Base-by-base conservation (phyloP, 2,329 filamentous ascomycete genomes). In the Diaporthe longicolla region DNA sequence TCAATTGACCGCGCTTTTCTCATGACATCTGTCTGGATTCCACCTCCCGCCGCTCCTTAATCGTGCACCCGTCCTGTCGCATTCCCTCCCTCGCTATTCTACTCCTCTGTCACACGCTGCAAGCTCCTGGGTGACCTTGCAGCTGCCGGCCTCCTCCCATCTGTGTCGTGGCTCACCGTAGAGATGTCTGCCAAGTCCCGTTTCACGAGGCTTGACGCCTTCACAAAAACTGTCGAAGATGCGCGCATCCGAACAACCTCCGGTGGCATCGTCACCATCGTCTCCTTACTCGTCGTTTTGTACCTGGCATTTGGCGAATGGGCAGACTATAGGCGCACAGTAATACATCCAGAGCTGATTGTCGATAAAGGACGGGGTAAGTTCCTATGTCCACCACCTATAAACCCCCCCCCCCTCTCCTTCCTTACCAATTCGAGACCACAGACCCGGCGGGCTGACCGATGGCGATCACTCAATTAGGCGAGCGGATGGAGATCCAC, bases 201-300 rank as follows among this genome's bases (percentile, higher is more conserved):
- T 84, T 98, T 99, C 83, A 98, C 94, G 75, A 93, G 93, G 90
- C 94, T 99, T 77, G 97, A 99, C 85, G 97, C 97, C 89, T 99
- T 99, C 83, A 98, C 96, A 69, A 99, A 99, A 86, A 99, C 97
- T 17, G 97, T 99, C 79, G 97, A 99, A 84, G 97, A 99, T 91
- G 97, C 97, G 78, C 92, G 97, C 79, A 92, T 99, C 82, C 93
- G 97, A 80, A 99, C 97, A 43, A 98, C 95, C 9, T 98, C 95
- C 3, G 97, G 97, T 77, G 97, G 97, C 78, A 91, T 99, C 79
- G 95, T 99, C 80, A 99, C 97, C 72, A 95, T 99, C 79, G 89
- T 93, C 78, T 98, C 95, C 75, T 87, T 99, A 79, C 83, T 99
- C 68, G 90, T 98, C 70, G 95, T 99, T 71, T 82, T 98, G 58